Base-by-base conservation (phyloP, 768 basidiomycete genomes). In the Mycena latifolia region DNA sequence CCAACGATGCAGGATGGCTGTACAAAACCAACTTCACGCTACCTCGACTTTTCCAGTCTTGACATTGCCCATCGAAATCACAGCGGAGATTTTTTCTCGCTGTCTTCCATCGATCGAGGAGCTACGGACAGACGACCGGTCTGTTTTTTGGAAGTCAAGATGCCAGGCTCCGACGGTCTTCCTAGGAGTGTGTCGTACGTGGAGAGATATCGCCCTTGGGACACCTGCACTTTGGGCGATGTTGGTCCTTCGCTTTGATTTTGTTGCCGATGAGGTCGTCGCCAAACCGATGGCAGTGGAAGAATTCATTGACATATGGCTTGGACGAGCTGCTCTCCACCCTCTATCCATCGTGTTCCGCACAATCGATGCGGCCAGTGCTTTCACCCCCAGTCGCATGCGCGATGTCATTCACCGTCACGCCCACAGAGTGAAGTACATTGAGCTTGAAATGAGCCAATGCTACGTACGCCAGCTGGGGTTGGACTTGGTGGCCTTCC, bases 331-430 rank as follows among this genome's bases (percentile, higher is more conserved):
- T 12, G 45, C 37, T 4, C 17, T 24, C 17, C 27, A 25, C 15
- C 47, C 62, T 63, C 62, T 56, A 12, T 56, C 28, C 0, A n/a
- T 63, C 22, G n/a, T 12, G 18, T 35, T 22, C n/a, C 18, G 6
- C 3, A 17, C 14, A n/a, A 48, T 12, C 15, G 9, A 28, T 2
- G 11, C 18, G 10, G 20, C 37, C 10, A 9, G n/a, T 14, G 37
- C 54, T 25, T 41, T 41, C 25, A 7, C 61, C 20, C 35, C 46
- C 6, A 37, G 18, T 18, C 47, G 35, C 20, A 22, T 63, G 47
- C 62, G 55, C 12, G 37, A 51, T 33, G 17, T 50, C 35, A 63
- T 63, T 35, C 55, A 57, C 35, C 28, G 41, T 24, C 52, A 64
- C 48, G 55, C 63, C 2, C 35, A 35, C 7, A 29, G 55, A 25